These are phyloP conservation scores for Clonostachys chloroleuca DNA, from an alignment of 2,329 filamentous ascomycete species.

Conservation along the genomic window DNA sequence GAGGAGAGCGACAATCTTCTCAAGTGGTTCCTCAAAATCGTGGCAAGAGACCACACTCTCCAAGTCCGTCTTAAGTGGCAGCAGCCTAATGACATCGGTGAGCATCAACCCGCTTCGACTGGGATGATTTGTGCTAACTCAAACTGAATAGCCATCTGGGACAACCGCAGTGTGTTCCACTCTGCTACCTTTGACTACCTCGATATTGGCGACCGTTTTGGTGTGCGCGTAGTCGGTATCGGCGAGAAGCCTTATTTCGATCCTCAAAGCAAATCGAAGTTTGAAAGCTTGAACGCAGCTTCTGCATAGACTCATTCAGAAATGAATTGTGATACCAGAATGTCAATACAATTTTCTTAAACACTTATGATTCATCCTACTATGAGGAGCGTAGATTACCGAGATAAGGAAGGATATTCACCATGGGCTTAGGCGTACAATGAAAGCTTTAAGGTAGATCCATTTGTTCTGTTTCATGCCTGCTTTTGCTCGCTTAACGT, in stretches of 20 bases:
- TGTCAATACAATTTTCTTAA: too few relatives aligned
- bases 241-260: conserved; percentile 52
- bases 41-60: conserved; percentile 43
- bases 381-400: too few relatives aligned
- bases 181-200: conserved; percentile 55
- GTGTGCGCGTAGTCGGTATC: conserved; percentile 48
- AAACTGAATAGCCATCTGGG: conserved; percentile 45
- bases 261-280: conserved; percentile 39
- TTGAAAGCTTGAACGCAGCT: background rate
- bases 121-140: background rate
- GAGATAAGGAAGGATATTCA: too few relatives aligned
- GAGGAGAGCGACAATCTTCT: conserved; percentile 36
- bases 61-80: conserved; percentile 41
- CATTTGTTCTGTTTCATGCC: too few relatives aligned
- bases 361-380: too few relatives aligned
- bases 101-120: background rate
- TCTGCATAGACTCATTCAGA: background rate
- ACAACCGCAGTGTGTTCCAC: conserved; percentile 55
- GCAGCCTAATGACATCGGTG: conserved; percentile 31
- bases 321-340: background rate
- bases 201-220: conserved; percentile 41
- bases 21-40: conserved; percentile 30
- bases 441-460: too few relatives aligned
- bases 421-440: too few relatives aligned
- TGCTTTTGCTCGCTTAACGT: too few relatives aligned